Evolutionary conservation across 805 yeast species (phyloP).

Genomic region (Lachancea mirantina): DNA sequence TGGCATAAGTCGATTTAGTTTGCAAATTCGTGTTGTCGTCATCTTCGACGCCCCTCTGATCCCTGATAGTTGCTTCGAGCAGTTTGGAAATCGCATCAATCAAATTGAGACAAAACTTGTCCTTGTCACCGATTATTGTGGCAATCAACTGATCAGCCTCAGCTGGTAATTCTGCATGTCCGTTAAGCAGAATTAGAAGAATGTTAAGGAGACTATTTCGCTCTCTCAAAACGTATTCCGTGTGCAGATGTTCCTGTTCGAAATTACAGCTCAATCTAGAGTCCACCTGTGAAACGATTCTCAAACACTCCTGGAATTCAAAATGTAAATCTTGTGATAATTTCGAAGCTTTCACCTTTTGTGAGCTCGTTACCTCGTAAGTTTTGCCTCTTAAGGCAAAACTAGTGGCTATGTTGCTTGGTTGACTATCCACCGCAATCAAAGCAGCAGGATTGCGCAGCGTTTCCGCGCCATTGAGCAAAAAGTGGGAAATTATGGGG

Average conservation of each 20-base stretch:
- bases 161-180: slow-evolving; percentile 16
- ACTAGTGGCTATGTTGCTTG: no score
- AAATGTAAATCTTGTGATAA: slow-evolving; percentile 36
- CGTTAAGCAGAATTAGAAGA: slow-evolving; percentile 27
- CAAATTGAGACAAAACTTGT: slow-evolving; percentile 18
- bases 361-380: slow-evolving; percentile 33
- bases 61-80: slow-evolving; percentile 1
- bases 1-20: slow-evolving; percentile 21
- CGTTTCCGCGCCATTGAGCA: slow-evolving; percentile 11
- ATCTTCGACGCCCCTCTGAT: slow-evolving; percentile 4
- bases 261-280: slow-evolving; percentile 35
- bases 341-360: slow-evolving; percentile 35
- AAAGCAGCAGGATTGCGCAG: slow-evolving; percentile 12
- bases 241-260: slow-evolving; percentile 24
- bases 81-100: slow-evolving; percentile 13
- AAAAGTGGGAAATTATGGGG: slow-evolving; percentile 13
- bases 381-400: slow-evolving; percentile 38
- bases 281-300: slow-evolving; percentile 39
- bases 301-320: slow-evolving; percentile 40
- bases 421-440: slow-evolving; percentile 5
- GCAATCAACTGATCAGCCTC: slow-evolving; percentile 19
- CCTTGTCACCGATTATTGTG: slow-evolving; percentile 16
- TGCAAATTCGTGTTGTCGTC: slow-evolving; percentile 13
- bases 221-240: slow-evolving; percentile 41
- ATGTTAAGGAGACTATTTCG: slow-evolving; percentile 43